Base-by-base conservation (phyloP, 257 asterid genomes). In the Verbena officinalis region DNA sequence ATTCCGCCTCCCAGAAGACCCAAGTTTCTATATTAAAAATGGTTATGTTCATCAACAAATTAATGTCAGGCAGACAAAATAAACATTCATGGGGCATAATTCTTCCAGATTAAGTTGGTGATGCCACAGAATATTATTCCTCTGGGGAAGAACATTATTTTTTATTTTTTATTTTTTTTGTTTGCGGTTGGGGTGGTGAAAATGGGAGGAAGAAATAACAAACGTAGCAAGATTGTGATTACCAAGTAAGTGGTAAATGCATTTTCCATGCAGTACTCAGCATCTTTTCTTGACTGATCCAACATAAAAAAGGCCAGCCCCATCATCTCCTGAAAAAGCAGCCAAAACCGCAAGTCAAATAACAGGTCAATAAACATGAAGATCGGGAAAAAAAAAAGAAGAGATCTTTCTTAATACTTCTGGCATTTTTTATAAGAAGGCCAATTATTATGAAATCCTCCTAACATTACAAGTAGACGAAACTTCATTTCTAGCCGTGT, bases 231-330 rank as follows among this genome's bases (percentile, higher is more conserved):
- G 51, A 43, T 49, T 40, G 36, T 53, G 59, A 83, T 62, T 83
- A 93, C 97, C 71, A 79, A 67, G 75, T 93, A 93, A 65, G 97
- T 83, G 73, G 67, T 83, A 69, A 93, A 87, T 53, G 99, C 92
- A 86, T 76, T 90, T 81, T 93, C 99, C 99, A 93, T 90, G 90
- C 88, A 93, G 81, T 84, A 84, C 72, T 90, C 99, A 33, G 97
- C 91, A 77, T 94, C 99, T 81, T 93, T 93, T 64, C 86, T 84
- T 8, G 90, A 83, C 75, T 84, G 97, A 62, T 94, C 99, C 86
- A 86, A 69, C 97, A 94, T 83, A 84, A 90, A 94, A 79, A 84
- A 86, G 57, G 97, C 75, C 68, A 94, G 70, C 54, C 95, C 97
- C 95, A 90, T 90, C 90, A 90, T 90, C 82, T 94, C 99, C 99